Percentiles rank a stretch among this genome's conserved stretches.
These are phyloP conservation scores for Pseudogymnoascus sp. DNA, from an alignment of 2,329 filamentous ascomycete genomes.

Conservation along the genomic window DNA sequence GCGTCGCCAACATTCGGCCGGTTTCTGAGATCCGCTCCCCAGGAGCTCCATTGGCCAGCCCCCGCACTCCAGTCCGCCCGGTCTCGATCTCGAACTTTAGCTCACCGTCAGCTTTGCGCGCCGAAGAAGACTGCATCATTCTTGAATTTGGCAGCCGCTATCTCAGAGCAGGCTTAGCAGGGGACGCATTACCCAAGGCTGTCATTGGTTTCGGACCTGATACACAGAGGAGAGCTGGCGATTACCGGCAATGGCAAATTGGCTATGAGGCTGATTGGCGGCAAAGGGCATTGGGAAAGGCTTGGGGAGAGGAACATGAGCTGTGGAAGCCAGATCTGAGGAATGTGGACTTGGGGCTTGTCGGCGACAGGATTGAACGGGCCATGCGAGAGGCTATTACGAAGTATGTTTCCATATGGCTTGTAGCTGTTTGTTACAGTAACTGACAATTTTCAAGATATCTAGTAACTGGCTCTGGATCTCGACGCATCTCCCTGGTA, in stretches of 20 bases:
- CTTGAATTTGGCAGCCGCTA: slow-evolving; percentile 75
- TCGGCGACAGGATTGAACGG: slow-evolving; percentile 81
- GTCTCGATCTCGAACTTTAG: slow-evolving; percentile 45
- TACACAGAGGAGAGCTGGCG: slow-evolving; percentile 67
- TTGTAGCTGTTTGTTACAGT: slow-evolving; percentile 4
- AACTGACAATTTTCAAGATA: slow-evolving; percentile 35
- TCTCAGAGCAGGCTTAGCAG: slow-evolving; percentile 76
- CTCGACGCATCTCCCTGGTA: slow-evolving; percentile 64
- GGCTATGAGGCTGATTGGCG: slow-evolving; percentile 43
- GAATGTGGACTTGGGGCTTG: slow-evolving; percentile 64
- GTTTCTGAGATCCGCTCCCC: slow-evolving; percentile 9
- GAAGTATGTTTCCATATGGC: slow-evolving; percentile 46
- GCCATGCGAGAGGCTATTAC: slow-evolving; percentile 73
- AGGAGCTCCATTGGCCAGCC: slow-evolving; percentile 34
- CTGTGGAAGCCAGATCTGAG: slow-evolving; percentile 73
- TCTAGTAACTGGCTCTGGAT: slow-evolving; percentile 64
- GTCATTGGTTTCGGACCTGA: slow-evolving; percentile 65
- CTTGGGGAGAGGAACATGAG: slow-evolving; percentile 59
- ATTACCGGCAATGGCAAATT: slow-evolving; percentile 65
- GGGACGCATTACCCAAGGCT: slow-evolving; percentile 68
- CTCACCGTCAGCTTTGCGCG: slow-evolving; percentile 51
- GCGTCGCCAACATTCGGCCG: slow-evolving; percentile 47
- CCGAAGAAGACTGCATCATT: slow-evolving; percentile 78
- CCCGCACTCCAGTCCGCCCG: slow-evolving; percentile 50
- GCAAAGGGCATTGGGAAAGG: slow-evolving; percentile 36